Percentiles rank a stretch among this genome's conserved stretches.
phyloP scores from a whole-genome alignment of 352 stramenopile species.

The Phytophthora hybrid region DNA sequence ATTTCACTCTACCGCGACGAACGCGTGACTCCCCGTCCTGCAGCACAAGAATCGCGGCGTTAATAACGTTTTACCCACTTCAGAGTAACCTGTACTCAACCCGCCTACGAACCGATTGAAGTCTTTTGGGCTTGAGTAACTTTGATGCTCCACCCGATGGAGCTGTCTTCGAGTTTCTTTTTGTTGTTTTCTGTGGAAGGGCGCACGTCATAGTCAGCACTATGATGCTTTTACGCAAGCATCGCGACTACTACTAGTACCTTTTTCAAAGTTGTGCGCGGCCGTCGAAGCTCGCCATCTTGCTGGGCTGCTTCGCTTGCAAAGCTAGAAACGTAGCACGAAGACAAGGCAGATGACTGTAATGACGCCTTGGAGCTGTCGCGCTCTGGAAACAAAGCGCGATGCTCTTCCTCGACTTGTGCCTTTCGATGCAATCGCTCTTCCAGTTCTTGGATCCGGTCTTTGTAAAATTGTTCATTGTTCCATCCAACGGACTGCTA shows the following conservation, averaged over 20 bases:
- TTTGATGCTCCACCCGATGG: conserved; percentile 14
- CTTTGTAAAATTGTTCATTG: conserved; percentile 36
- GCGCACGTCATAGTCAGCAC: not conserved
- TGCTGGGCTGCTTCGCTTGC: conserved; percentile 11
- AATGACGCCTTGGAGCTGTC: conserved; percentile 17
- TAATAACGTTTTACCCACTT: not conserved
- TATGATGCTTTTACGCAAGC: not conserved
- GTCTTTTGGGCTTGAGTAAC: conserved; percentile 13
- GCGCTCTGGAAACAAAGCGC: conserved; percentile 29
- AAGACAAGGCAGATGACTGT: conserved; percentile 24
- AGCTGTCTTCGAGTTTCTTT: conserved; percentile 23
- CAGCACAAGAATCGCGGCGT: not conserved
- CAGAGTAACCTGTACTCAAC: not conserved
- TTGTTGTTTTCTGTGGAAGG: conserved; percentile 24
- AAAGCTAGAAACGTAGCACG: conserved; percentile 17
- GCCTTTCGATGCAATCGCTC: conserved; percentile 32
- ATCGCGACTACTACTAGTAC: not conserved
- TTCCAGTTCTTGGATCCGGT: conserved; percentile 41
- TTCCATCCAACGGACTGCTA: conserved; percentile 19
- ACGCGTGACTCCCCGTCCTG: not conserved
- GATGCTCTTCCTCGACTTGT: conserved; percentile 44
- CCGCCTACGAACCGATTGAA: conserved; percentile 5
- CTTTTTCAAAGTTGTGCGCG: conserved; percentile 21
- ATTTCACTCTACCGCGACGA: not conserved
- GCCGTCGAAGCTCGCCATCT: conserved; percentile 8